Evolutionary conservation across 108 stramenopile species (phyloP), one percentile per base, ranked within the genome.

Genomic region (Pseudonitzschia pungens): DNA sequence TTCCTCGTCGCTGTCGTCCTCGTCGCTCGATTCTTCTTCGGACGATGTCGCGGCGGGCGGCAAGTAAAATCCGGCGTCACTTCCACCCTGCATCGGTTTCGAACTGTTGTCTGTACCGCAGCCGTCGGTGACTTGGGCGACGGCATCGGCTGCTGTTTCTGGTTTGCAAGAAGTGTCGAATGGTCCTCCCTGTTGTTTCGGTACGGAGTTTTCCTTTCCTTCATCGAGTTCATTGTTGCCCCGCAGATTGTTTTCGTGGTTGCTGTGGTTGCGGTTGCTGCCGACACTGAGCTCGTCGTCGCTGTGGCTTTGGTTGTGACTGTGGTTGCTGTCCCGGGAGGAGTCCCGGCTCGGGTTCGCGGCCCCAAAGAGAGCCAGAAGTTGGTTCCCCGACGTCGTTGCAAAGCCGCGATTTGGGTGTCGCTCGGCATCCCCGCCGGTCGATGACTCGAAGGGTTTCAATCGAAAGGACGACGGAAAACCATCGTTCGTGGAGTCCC

Each of bases 331-430:
- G 55, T 0, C 40, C 54, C 27, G 6, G 55, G 20, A 18, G 52
- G 50, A 16, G 21, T 18, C 11, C 43, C 24, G 14, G 31, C 16
- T 62, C 60, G 71, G 4, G 36, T 36, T 20, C 40, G 5, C 74
- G 4, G 67, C 67, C 22, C 74, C 74, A 58, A 75, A 75, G 42
- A 75, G 74, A 21, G 74, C 74, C 55, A 75, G 32, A 4, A 75
- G 41, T 26, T 33, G 60, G 29, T 62, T 62, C 29, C 60, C 60
- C 29, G 60, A 48, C 45, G 10, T 18, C 3, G 45, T 12, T 2
- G 45, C 18, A 18, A 48, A 48, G 18, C 45, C 45, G 45, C 10
- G 16, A 11, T 14, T 18, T 48, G 5, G 45, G 16, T 55, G 2
- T 24, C 10, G 5, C 1, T 55, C 26, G 9, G 21, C 26, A 20